Conservation (phyloP, 78 protist genomes). For the Reticulomyxa filosa region DNA sequence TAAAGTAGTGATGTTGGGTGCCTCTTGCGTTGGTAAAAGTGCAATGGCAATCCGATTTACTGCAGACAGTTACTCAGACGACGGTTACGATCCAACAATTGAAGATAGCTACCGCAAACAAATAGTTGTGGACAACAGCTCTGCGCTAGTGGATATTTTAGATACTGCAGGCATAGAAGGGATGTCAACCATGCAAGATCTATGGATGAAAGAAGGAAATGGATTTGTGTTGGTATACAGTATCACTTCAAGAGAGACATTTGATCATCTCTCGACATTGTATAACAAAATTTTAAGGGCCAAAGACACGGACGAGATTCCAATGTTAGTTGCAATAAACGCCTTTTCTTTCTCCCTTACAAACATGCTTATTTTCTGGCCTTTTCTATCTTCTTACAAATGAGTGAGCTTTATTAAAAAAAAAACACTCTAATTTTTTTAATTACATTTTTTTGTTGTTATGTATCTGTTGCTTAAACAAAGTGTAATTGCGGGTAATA, state of each 20-base stretch:
- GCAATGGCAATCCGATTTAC: conserved; percentile 48
- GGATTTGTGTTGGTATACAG: conserved; percentile 63
- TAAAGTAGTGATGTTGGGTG: conserved; percentile 56
- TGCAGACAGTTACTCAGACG: conserved; percentile 42
- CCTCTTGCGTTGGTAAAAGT: conserved; percentile 62
- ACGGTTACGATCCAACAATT: conserved; percentile 90
- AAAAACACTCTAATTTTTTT: too few species aligned
- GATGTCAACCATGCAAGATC: conserved; percentile 55
- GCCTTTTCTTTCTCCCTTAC: too few species aligned
- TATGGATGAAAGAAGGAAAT: conserved; percentile 40
- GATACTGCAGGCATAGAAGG: conserved; percentile 94
- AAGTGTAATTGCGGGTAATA: conserved; percentile 1
- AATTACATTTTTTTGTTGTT: too few species aligned
- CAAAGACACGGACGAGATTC: neutral
- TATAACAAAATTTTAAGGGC: conserved; percentile 5
- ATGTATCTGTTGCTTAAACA: too few species aligned
- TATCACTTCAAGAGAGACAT: conserved; percentile 37
- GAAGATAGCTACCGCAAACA: conserved; percentile 84
- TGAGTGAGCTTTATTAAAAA: too few species aligned
- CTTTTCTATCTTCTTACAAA: too few species aligned
- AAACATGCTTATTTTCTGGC: too few species aligned
- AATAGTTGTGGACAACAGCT: conserved; percentile 48
- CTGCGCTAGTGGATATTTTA: conserved; percentile 54
- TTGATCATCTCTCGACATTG: conserved; percentile 3
- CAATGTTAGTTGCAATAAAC: too few species aligned